Conservation (phyloP, 768 basidiomycete genomes). For the Russula vinacea region DNA sequence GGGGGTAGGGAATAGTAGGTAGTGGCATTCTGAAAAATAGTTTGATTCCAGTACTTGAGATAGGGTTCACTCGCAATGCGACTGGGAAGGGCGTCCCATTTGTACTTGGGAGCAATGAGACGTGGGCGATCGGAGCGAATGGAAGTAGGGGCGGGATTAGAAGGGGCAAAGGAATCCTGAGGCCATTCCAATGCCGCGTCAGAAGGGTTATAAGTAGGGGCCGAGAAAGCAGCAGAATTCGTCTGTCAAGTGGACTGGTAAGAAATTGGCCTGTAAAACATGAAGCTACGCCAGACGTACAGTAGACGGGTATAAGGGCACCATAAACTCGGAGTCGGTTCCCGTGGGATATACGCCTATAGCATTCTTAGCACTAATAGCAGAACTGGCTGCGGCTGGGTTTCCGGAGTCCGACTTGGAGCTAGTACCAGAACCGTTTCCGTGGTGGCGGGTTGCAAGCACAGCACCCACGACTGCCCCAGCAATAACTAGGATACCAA, state of each 20-base stretch:
- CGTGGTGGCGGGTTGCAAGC: constrained; percentile 53
- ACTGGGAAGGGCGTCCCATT: constrained; percentile 77
- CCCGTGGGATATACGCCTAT: constrained; percentile 69
- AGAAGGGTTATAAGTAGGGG: constrained; percentile 66
- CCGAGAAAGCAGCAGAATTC: constrained; percentile 64
- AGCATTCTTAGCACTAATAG: constrained; percentile 55
- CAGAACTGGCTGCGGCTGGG: constrained; percentile 52
- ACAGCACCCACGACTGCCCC: constrained; percentile 78
- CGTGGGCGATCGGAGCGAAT: constrained; percentile 81
- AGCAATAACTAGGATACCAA: constrained; percentile 58
- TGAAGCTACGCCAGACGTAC: constrained; percentile 47
- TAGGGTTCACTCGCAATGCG: constrained; percentile 85
- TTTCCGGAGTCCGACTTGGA: constrained; percentile 28
- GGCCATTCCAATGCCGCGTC: constrained; percentile 68
- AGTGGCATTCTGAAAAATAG: constrained; percentile 87
- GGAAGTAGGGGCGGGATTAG: constrained; percentile 55
- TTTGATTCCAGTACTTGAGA: constrained; percentile 81
- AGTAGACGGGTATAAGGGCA: constrained; percentile 85
- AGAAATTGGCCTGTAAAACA: neutral
- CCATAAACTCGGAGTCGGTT: constrained; percentile 73
- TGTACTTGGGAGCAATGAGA: constrained; percentile 86
- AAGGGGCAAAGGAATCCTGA: constrained; percentile 67
- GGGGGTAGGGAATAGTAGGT: constrained; percentile 61
- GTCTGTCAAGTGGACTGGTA: constrained; percentile 47
- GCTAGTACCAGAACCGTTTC: constrained; percentile 37